phyloP scores from a whole-genome alignment of 2,329 filamentous ascomycete species.

The Aspergillus sp. region DNA sequence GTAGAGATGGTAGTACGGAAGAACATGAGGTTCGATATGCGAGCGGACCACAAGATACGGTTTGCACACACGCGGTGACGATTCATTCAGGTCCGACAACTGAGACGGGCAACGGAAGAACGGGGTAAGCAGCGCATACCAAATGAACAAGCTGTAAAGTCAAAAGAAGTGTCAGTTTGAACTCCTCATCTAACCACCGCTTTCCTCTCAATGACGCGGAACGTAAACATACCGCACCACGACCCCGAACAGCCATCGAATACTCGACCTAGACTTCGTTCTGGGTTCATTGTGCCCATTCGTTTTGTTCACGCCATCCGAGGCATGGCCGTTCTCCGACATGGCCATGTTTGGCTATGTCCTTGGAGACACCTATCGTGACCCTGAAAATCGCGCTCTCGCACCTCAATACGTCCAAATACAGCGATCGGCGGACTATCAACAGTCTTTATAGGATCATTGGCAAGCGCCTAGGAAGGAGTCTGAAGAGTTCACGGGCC shows the following conservation, averaged over 20 bases:
- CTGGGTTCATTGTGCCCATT: slow-evolving; percentile 6
- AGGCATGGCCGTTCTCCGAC: slow-evolving; percentile 21
- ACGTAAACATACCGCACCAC: slow-evolving; percentile 26
- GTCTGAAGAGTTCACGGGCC: background rate
- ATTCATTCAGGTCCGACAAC: slow-evolving; percentile 58
- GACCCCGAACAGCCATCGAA: slow-evolving; percentile 31
- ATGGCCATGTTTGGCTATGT: slow-evolving; percentile 16
- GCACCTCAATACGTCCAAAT: background rate
- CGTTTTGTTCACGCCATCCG: slow-evolving; percentile 13
- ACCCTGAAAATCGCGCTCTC: background rate
- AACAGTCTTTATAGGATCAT: background rate
- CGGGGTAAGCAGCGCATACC: slow-evolving; percentile 77
- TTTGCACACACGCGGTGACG: slow-evolving; percentile 72
- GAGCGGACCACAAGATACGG: slow-evolving; percentile 64
- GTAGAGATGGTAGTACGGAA: slow-evolving; percentile 81
- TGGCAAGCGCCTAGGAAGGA: background rate
- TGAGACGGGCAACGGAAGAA: slow-evolving; percentile 75
- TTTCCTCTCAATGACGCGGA: background rate
- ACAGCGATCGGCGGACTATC: background rate
- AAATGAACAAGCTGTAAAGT: slow-evolving; percentile 61
- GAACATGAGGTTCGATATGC: slow-evolving; percentile 65
- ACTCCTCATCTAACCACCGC: background rate
- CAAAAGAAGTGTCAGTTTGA: background rate
- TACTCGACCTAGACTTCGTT: slow-evolving; percentile 10
- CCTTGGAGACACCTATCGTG: slow-evolving; percentile 5